Base-by-base conservation (phyloP, 148 eudicot genomes). In the Diospyros lotus region DNA sequence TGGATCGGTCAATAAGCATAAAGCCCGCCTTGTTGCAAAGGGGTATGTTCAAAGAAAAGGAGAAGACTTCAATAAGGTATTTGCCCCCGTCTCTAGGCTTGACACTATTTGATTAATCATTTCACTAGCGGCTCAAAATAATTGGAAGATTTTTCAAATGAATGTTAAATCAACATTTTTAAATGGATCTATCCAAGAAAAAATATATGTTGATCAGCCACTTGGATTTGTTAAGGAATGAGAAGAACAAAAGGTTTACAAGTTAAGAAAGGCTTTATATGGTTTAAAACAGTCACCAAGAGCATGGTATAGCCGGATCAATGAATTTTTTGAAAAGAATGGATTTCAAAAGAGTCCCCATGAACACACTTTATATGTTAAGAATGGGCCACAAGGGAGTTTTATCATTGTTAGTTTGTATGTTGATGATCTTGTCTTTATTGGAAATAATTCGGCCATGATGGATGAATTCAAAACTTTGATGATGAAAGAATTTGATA, bases 201-300 rank as follows among this genome's bases (percentile, higher is more conserved):
- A 48, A 7, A 48, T 48, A 4, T 48, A 48, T 48, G 52, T 48
- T 48, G 52, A 48, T 7, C 7, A 3, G 52, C 52, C 52, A 48
- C 52, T 4, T 48, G 7, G 52, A 4, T 48, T 48, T 7, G 7
- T 48, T 4, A 48, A 48, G 52, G 7, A 48, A 48, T 4, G 7
- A 48, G 52, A 48, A 48, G 7, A 48, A 48, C 4, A 48, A 3
- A 48, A 48, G 7, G 52, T 48, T 48, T 48, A 48, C 7, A 48
- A 7, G 7, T 48, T 48, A 48, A 48, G 7, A 7, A 48, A 48
- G 52, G 52, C 52, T 48, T 48, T 48, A n/a, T 48, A 48, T 48
- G 52, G 52, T 48, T 48, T 77, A 14, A 77, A 81, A 45, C 80
- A 77, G 18, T 58, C 75, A 40, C 78, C 74, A 40, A 62, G 78